phyloP scores from a whole-genome alignment of 805 yeast genomes.

The Pichia sporocuriosa region DNA sequence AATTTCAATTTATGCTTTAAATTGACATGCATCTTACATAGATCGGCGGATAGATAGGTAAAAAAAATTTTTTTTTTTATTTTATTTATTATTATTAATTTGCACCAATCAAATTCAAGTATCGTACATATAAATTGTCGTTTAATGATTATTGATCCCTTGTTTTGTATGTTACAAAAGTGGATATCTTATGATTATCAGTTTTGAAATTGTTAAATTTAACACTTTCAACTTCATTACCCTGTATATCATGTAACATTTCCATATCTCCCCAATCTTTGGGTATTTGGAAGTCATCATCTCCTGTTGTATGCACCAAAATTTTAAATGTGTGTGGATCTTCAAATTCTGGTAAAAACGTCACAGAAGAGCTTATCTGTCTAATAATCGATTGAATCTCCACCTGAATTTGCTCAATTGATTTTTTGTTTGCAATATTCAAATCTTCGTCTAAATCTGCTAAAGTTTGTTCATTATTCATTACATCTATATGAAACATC shows the following conservation, averaged over 20 bases:
- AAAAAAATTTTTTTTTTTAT: too few species aligned
- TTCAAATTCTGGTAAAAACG: constrained; percentile 73
- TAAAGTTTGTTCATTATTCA: too few species aligned
- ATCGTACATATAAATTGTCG: too few species aligned
- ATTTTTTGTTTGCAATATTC: constrained; percentile 11
- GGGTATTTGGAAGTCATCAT: constrained; percentile 57
- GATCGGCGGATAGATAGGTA: too few species aligned
- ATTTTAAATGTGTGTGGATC: constrained; percentile 72
- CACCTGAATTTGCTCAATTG: constrained; percentile 46
- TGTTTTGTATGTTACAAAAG: constrained; percentile 56
- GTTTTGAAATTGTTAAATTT: constrained; percentile 65
- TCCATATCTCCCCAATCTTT: constrained; percentile 68
- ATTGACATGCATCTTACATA: too few species aligned
- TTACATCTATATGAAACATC: constrained; percentile 60
- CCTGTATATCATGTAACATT: constrained; percentile 44
- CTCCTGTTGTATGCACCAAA: constrained; percentile 74
- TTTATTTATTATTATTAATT: too few species aligned
- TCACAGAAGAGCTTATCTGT: constrained; percentile 81
- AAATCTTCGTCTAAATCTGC: too few species aligned
- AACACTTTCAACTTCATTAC: constrained; percentile 57
- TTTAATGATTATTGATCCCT: constrained; percentile 10
- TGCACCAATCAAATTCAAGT: neutral
- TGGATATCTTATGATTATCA: constrained; percentile 60
- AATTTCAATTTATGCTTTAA: too few species aligned
- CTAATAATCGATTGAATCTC: constrained; percentile 84